Conservation (phyloP, 352 stramenopile genomes). For the Lagenidium giganteum region DNA sequence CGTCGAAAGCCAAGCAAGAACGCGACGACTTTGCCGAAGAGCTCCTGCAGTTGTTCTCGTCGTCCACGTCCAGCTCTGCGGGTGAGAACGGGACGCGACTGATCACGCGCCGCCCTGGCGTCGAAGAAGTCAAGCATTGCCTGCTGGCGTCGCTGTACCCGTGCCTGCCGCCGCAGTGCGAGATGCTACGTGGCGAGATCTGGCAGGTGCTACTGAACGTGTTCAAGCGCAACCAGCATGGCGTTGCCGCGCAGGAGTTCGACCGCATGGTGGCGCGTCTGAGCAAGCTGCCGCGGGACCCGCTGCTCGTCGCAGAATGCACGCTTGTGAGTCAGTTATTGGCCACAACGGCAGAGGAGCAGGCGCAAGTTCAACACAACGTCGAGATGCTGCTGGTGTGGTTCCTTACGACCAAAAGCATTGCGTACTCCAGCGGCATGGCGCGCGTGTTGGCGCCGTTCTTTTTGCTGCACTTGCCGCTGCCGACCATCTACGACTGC, state of each 20-base stretch:
- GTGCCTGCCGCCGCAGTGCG: slow-evolving; percentile 44
- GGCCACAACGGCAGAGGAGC: slow-evolving; percentile 9
- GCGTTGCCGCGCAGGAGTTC: slow-evolving; percentile 61
- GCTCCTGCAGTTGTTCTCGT: slow-evolving; percentile 59
- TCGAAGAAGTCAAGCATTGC: slow-evolving; percentile 67
- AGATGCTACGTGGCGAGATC: slow-evolving; percentile 54
- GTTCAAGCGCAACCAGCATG: slow-evolving; percentile 75
- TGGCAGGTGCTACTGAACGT: slow-evolving; percentile 82
- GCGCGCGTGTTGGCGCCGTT: slow-evolving; percentile 69
- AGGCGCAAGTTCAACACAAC: slow-evolving; percentile 43
- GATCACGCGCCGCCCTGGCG: slow-evolving; percentile 67
- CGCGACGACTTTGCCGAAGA: slow-evolving; percentile 38
- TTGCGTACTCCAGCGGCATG: slow-evolving; percentile 71
- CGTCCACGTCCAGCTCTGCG: slow-evolving; percentile 19
- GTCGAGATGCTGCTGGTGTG: slow-evolving; percentile 74
- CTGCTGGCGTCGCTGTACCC: slow-evolving; percentile 40
- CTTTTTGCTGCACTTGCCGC: slow-evolving; percentile 61
- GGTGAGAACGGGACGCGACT: slow-evolving; percentile 21
- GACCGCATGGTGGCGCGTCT: slow-evolving; percentile 63
- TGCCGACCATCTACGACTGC: slow-evolving; percentile 81
- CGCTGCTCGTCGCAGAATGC: slow-evolving; percentile 56
- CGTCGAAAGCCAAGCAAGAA: slow-evolving; percentile 53
- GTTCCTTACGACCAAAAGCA: slow-evolving; percentile 79
- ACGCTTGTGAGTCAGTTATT: slow-evolving; percentile 36
- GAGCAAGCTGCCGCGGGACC: slow-evolving; percentile 56